Percentiles rank a stretch among this genome's conserved stretches.
phyloP scores from a whole-genome alignment of 139 green algal genomes.

The Auxenochlorella pyrenoidosa region DNA sequence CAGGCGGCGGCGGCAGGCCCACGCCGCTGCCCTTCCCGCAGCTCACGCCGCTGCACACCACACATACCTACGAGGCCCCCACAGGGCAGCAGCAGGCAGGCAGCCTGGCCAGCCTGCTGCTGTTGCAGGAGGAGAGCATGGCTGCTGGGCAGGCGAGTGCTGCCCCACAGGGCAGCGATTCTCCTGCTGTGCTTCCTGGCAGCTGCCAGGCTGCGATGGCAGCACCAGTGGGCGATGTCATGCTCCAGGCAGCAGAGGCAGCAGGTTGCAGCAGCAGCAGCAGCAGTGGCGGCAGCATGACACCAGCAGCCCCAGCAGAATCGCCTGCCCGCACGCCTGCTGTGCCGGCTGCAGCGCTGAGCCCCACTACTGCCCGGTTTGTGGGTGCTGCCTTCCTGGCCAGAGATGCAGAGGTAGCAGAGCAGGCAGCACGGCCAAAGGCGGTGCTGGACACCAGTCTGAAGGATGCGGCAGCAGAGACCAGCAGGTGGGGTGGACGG shows the following conservation, averaged over 20 bases:
- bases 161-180: too few species aligned
- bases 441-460: conserved; percentile 4
- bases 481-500: not conserved
- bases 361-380: not conserved
- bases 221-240: too few species aligned
- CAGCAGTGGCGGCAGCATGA: too few species aligned
- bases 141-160: not conserved
- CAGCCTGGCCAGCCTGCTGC: not conserved
- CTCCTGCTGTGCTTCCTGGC: too few species aligned
- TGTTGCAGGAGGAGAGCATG: too few species aligned
- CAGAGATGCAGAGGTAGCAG: not conserved
- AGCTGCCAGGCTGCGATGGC: too few species aligned
- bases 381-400: not conserved
- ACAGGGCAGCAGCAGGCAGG: not conserved
- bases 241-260: too few species aligned
- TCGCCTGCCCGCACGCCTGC: not conserved
- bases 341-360: not conserved
- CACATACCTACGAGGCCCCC: too few species aligned
- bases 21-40: conserved; percentile 9
- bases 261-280: too few species aligned
- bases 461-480: not conserved
- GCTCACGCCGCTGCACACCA: conserved; percentile 2
- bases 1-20: not conserved
- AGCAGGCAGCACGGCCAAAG: not conserved
- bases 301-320: too few species aligned